Conservation (phyloP, 257 asterid species). For the Paulownia fortunei region DNA sequence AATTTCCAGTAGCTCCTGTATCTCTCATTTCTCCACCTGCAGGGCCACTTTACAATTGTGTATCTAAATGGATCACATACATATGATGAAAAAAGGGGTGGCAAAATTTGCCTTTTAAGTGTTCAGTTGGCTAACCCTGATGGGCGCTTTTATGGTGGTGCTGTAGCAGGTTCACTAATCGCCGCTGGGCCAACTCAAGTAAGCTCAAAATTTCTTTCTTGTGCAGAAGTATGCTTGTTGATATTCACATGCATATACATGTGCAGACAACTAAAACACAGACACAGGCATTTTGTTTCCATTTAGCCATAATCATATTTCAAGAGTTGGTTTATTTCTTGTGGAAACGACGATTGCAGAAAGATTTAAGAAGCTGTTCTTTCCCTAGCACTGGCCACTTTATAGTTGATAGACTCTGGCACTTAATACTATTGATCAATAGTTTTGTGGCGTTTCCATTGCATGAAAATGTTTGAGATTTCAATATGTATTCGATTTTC, state of each 20-base stretch:
- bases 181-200: conserved; percentile 46
- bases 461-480: no score
- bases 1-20: no score
- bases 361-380: no score
- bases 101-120: conserved; percentile 34
- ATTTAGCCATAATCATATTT: neutral
- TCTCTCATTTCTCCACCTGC: neutral
- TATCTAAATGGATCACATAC: conserved; percentile 45
- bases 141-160: conserved; percentile 43
- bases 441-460: no score
- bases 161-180: conserved; percentile 39
- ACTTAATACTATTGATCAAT: no score
- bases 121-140: conserved; percentile 37
- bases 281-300: neutral
- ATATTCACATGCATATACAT: no score
- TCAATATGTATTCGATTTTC: no score
- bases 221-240: neutral
- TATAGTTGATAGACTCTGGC: no score
- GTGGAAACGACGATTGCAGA: no score
- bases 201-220: neutral
- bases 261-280: neutral
- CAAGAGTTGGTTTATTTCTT: no score
- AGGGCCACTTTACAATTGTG: conserved; percentile 42
- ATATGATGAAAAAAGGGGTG: conserved; percentile 28
- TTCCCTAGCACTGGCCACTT: no score